Evolutionary conservation across 495 filamentous ascomycete genomes (phyloP).

Genomic region (Talaromyces proteolyticus): DNA sequence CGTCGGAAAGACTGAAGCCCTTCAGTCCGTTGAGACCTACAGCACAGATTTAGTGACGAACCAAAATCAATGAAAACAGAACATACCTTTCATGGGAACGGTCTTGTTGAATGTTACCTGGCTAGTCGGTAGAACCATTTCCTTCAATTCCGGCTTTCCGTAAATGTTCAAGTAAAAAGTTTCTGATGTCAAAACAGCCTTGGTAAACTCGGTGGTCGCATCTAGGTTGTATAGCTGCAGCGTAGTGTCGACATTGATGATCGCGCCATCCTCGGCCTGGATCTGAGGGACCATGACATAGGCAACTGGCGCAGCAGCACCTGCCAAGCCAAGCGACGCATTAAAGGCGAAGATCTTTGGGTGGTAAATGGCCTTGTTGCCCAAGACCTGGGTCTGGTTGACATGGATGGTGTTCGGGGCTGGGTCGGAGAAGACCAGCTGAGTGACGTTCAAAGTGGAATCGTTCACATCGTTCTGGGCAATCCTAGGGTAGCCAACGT

Average conservation of each 20-base stretch:
- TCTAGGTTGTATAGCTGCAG: slow-evolving; percentile 43
- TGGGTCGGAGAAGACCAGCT: slow-evolving; percentile 54
- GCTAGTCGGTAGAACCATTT: slow-evolving; percentile 42
- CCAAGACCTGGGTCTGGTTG: slow-evolving; percentile 40
- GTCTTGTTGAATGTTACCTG: slow-evolving; percentile 51
- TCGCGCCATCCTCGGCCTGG: slow-evolving; percentile 48
- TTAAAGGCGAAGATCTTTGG: slow-evolving; percentile 52
- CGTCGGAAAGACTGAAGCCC: slow-evolving; percentile 51
- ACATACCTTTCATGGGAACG: slow-evolving; percentile 49
- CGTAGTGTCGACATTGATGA: slow-evolving; percentile 47
- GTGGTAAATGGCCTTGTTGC: slow-evolving; percentile 40
- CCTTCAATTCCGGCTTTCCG: slow-evolving; percentile 49
- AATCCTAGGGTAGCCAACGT: slow-evolving; percentile 67
- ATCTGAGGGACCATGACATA: slow-evolving; percentile 49
- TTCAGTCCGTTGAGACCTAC: slow-evolving; percentile 53
- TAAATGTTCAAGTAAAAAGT: slow-evolving; percentile 52
- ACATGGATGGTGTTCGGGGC: slow-evolving; percentile 51
- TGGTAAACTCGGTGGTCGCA: slow-evolving; percentile 54
- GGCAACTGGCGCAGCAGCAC: slow-evolving; percentile 48
- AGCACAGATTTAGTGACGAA: slow-evolving; percentile 1
- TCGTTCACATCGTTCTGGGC: slow-evolving; percentile 63
- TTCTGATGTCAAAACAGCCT: slow-evolving; percentile 47
- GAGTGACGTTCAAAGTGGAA: slow-evolving; percentile 53
- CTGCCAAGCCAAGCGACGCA: slow-evolving; percentile 45
- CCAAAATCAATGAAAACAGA: background rate